Percentiles rank a stretch among this genome's conserved stretches.
Evolutionary conservation across 495 filamentous ascomycete genomes (phyloP).

Genomic region (Aspergillus campestris): DNA sequence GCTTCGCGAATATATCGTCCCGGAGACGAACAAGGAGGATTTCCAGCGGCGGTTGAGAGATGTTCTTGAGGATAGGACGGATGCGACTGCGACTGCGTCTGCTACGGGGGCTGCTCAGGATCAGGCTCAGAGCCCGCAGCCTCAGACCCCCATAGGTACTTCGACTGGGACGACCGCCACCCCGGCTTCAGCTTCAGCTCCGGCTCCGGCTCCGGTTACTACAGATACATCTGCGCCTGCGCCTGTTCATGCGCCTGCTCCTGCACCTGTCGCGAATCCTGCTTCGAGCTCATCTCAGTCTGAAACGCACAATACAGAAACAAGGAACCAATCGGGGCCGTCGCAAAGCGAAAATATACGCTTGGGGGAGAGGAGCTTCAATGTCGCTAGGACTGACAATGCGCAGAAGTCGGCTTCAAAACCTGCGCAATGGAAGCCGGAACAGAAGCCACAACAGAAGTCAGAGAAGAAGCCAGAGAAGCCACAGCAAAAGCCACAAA

Average conservation of each 20-base stretch:
- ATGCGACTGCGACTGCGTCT: neutral
- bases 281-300: slow-evolving; percentile 7
- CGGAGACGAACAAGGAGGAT: slow-evolving; percentile 49
- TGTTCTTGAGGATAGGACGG: slow-evolving; percentile 20
- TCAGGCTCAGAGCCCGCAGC: neutral
- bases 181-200: neutral
- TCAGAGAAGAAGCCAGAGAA: neutral
- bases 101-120: neutral
- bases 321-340: neutral
- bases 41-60: slow-evolving; percentile 42
- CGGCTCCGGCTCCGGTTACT: neutral
- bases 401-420: no score
- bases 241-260: slow-evolving; percentile 6
- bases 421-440: no score
- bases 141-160: neutral
- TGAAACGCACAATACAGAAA: neutral
- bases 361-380: neutral
- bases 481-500: neutral
- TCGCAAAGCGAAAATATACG: slow-evolving; percentile 3
- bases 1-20: slow-evolving; percentile 55
- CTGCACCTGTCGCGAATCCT: slow-evolving; percentile 8
- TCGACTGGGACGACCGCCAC: neutral
- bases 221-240: neutral
- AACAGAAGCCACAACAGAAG: slow-evolving; percentile 2
- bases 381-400: neutral